Percentiles rank a stretch among this genome's conserved stretches.
These are phyloP conservation scores for Lentinula sp. DNA, from an alignment of 768 basidiomycete species.

Conservation along the genomic window DNA sequence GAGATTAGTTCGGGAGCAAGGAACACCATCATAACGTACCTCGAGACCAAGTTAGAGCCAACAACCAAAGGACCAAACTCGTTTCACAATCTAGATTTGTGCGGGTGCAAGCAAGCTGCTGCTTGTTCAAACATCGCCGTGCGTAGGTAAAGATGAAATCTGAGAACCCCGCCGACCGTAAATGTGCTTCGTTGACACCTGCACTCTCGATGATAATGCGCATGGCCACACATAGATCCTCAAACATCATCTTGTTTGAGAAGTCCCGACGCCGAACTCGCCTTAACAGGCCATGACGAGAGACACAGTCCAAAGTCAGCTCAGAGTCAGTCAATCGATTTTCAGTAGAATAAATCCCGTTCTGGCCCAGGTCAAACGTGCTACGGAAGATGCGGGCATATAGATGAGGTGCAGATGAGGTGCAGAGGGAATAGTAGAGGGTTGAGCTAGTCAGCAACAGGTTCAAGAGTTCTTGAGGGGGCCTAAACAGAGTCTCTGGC, in stretches of 20 bases:
- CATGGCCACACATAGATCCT: conserved; percentile 52
- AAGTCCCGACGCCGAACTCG: conserved; percentile 36
- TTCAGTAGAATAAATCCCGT: conserved; percentile 16
- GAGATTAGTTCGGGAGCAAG: background rate
- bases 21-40: conserved; percentile 13
- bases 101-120: background rate
- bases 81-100: background rate
- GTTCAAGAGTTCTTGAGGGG: conserved; percentile 34
- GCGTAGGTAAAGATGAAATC: conserved; percentile 27
- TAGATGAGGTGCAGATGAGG: conserved; percentile 41
- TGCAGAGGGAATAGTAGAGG: conserved; percentile 36
- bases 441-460: conserved; percentile 41
- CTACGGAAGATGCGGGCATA: conserved; percentile 49
- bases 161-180: conserved; percentile 33
- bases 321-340: conserved; percentile 28
- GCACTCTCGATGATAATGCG: conserved; percentile 59
- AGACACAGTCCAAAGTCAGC: conserved; percentile 42
- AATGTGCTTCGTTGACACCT: conserved; percentile 38
- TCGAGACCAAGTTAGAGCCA: conserved; percentile 28
- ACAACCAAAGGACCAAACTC: conserved; percentile 20
- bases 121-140: conserved; percentile 4
- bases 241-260: conserved; percentile 20
- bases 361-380: conserved; percentile 37
- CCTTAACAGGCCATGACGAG: conserved; percentile 40
- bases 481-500: conserved; percentile 26